A percentile compares a stretch with the other conserved stretches of the same genome.
Conservation (phyloP, 2,329 filamentous ascomycete species). For the Pseudopyricularia javanii region DNA sequence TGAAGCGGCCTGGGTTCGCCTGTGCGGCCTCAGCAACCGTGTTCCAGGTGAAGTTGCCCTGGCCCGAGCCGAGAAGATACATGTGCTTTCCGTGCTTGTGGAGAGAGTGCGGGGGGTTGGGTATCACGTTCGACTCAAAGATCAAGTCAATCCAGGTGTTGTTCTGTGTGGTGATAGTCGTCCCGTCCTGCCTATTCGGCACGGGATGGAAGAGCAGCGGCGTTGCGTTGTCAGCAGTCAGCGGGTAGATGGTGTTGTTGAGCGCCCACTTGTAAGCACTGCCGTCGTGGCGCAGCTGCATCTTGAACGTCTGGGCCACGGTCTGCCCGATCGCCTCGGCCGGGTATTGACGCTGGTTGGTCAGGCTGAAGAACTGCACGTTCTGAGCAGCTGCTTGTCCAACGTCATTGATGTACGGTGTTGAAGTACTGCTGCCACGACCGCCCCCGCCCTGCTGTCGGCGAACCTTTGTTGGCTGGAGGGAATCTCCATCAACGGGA, state of each 20-base stretch:
- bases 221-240: conserved; percentile 18
- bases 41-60: conserved; percentile 35
- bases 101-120: conserved; percentile 45
- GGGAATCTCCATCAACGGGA: not conserved
- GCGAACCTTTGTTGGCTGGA: not conserved
- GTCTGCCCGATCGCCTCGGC: conserved; percentile 24
- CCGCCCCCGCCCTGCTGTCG: not conserved
- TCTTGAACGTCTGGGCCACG: conserved; percentile 32
- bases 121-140: conserved; percentile 25
- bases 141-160: conserved; percentile 45
- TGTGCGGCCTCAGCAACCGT: conserved; percentile 38
- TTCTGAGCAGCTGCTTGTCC: conserved; percentile 27
- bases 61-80: conserved; percentile 40
- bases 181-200: conserved; percentile 17
- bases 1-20: conserved; percentile 37
- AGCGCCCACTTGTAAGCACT: conserved; percentile 40
- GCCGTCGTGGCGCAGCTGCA: conserved; percentile 25
- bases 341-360: conserved; percentile 32
- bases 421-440: conserved; percentile 10
- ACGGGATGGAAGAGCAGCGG: conserved; percentile 35
- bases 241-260: conserved; percentile 29
- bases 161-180: conserved; percentile 33
- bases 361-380: conserved; percentile 31
- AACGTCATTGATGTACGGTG: conserved; percentile 34
- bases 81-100: conserved; percentile 54